A percentile compares a stretch with the other conserved stretches of the same genome.
These are phyloP conservation scores for Hemerocallis citrina DNA, from an alignment of 106 monocot genomes.

Conservation along the genomic window DNA sequence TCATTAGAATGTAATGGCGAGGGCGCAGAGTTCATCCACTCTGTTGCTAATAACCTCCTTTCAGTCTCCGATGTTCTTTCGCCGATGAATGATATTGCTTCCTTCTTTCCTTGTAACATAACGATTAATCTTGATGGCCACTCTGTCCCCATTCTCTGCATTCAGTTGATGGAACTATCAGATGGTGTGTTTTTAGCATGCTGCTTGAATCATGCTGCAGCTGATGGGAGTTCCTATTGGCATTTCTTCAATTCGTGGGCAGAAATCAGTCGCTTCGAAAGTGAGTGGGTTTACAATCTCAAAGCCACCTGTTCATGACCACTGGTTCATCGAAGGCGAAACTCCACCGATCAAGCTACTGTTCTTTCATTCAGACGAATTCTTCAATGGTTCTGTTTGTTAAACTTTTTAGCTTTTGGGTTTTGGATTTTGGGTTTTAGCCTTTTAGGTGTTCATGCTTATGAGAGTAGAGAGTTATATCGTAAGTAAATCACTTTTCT, in stretches of 20 bases:
- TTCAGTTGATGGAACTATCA: conserved; percentile 63
- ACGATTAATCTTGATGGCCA: conserved; percentile 56
- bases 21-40: conserved; percentile 6
- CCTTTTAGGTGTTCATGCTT: too few species aligned
- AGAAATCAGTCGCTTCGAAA: conserved; percentile 6
- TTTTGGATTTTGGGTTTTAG: too few species aligned
- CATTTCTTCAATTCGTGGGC: conserved; percentile 37
- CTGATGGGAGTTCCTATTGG: conserved; percentile 64
- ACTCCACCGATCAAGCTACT: conserved; percentile 44
- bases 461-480: too few species aligned
- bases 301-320: conserved; percentile 32
- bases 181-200: conserved; percentile 58
- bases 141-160: conserved; percentile 28
- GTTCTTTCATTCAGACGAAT: conserved; percentile 16
- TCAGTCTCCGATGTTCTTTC: neutral
- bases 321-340: conserved; percentile 53
- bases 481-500: too few species aligned
- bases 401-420: too few species aligned
- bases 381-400: conserved; percentile 23
- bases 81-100: conserved; percentile 22
- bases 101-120: conserved; percentile 40
- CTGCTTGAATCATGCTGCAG: conserved; percentile 54
- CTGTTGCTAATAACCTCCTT: neutral
- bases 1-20: neutral
- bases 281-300: conserved; percentile 2